These are phyloP conservation scores for Talaromyces albobiverticillius DNA, from an alignment of 2,329 filamentous ascomycete genomes.

Conservation along the genomic window DNA sequence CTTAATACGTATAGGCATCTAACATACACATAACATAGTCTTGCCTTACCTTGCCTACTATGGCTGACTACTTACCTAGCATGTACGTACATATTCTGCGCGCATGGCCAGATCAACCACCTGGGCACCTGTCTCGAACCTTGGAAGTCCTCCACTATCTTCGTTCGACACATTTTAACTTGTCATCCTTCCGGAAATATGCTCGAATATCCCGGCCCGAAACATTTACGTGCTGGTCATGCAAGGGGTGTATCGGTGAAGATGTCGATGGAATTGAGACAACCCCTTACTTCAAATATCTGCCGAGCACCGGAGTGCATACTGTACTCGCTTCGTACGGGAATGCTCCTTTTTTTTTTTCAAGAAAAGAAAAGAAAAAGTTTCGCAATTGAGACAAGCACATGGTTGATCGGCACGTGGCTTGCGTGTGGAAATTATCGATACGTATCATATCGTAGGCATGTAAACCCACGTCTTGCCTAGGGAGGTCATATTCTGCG, in stretches of 20 bases:
- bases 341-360: background rate
- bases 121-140: too few relatives aligned
- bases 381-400: background rate
- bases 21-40: too few relatives aligned
- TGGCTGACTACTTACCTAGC: too few relatives aligned
- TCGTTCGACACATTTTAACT: too few relatives aligned
- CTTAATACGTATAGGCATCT: too few relatives aligned
- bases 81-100: too few relatives aligned
- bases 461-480: background rate
- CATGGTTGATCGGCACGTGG: slow-evolving; percentile 11
- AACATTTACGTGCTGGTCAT: background rate
- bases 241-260: background rate
- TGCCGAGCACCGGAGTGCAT: background rate
- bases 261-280: background rate
- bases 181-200: background rate
- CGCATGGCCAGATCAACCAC: too few relatives aligned
- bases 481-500: background rate
- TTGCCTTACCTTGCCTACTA: too few relatives aligned
- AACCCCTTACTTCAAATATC: background rate
- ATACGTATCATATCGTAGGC: background rate
- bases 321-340: background rate
- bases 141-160: too few relatives aligned
- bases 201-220: background rate
- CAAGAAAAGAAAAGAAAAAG: background rate
- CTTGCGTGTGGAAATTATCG: background rate